phyloP scores from a whole-genome alignment of 2,329 filamentous ascomycete genomes.

The Neonectria ditissima region DNA sequence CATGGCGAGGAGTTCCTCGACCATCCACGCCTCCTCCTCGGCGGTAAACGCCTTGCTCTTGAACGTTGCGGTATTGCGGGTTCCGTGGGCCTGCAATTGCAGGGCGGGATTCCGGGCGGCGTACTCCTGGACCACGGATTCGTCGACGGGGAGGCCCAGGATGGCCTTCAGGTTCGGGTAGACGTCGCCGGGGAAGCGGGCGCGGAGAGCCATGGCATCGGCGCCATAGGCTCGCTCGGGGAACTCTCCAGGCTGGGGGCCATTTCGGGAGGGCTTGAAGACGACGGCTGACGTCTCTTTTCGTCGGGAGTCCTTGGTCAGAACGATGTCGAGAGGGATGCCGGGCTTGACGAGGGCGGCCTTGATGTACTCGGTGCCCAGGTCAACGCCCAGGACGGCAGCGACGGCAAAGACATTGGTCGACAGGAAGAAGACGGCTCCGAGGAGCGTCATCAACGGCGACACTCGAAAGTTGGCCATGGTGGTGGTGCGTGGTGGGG shows the following conservation, averaged over 20 bases:
- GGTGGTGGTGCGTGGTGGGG: conserved; percentile 48
- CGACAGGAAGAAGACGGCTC: conserved; percentile 52
- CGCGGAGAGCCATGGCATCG: conserved; percentile 87
- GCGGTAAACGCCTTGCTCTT: conserved; percentile 76
- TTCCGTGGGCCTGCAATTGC: conserved; percentile 70
- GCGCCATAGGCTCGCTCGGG: conserved; percentile 93
- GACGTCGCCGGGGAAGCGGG: conserved; percentile 91
- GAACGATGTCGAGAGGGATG: conserved; percentile 95
- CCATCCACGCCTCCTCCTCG: conserved; percentile 75
- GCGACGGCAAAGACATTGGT: conserved; percentile 66
- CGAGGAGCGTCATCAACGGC: conserved; percentile 54
- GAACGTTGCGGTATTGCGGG: conserved; percentile 80
- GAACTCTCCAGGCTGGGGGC: conserved; percentile 73
- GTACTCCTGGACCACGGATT: conserved; percentile 76
- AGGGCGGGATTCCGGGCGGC: conserved; percentile 81
- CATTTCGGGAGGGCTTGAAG: conserved; percentile 86
- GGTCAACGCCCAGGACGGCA: conserved; percentile 90
- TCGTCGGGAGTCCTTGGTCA: conserved; percentile 96
- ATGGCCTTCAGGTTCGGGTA: conserved; percentile 94
- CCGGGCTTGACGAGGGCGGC: conserved; percentile 95
- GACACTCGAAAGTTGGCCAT: conserved; percentile 52
- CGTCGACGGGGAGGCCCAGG: conserved; percentile 77
- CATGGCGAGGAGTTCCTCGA: conserved; percentile 97
- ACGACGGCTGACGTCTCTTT: conserved; percentile 93
- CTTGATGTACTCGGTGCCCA: conserved; percentile 98